Conservation (phyloP, 768 basidiomycete genomes). For the Lyophyllum decastes region DNA sequence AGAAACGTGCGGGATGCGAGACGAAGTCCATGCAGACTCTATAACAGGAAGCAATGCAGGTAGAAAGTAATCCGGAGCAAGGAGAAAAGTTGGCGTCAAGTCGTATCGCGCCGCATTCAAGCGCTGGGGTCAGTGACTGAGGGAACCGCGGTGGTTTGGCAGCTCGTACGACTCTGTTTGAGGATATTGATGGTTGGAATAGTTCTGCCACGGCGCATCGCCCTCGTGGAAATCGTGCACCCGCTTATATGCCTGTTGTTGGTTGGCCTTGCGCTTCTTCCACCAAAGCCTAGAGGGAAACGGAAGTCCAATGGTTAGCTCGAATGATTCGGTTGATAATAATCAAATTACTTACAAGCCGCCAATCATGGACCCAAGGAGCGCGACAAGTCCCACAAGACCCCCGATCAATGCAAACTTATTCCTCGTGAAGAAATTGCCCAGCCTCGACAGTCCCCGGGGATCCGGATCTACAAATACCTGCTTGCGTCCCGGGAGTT, state of each 20-base stretch:
- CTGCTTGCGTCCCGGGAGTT: constrained; percentile 46
- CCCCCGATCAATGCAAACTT: constrained; percentile 53
- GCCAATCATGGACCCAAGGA: constrained; percentile 38
- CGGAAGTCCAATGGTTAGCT: not conserved
- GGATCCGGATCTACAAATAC: constrained; percentile 58
- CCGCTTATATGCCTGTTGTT: constrained; percentile 12
- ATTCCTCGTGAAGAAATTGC: constrained; percentile 42
- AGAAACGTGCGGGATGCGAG: not conserved
- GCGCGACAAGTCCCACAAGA: constrained; percentile 37
- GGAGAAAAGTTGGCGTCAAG: not conserved
- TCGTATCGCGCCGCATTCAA: not conserved
- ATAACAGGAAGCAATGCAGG: not conserved
- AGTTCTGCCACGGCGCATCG: constrained; percentile 12
- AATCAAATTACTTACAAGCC: constrained; percentile 35
- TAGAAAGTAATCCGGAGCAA: not conserved
- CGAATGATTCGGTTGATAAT: not conserved
- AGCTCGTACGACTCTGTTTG: constrained; percentile 12
- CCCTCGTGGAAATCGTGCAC: constrained; percentile 19
- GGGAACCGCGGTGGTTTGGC: constrained; percentile 12
- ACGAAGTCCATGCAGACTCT: not conserved
- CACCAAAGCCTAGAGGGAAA: constrained; percentile 25
- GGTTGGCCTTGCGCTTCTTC: constrained; percentile 22
- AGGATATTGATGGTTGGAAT: constrained; percentile 9
- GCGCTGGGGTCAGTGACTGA: not conserved
- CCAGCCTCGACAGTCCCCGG: constrained; percentile 43